These are phyloP conservation scores for Epichloe gansuensis DNA, from an alignment of 2,329 filamentous ascomycete species.

Conservation along the genomic window DNA sequence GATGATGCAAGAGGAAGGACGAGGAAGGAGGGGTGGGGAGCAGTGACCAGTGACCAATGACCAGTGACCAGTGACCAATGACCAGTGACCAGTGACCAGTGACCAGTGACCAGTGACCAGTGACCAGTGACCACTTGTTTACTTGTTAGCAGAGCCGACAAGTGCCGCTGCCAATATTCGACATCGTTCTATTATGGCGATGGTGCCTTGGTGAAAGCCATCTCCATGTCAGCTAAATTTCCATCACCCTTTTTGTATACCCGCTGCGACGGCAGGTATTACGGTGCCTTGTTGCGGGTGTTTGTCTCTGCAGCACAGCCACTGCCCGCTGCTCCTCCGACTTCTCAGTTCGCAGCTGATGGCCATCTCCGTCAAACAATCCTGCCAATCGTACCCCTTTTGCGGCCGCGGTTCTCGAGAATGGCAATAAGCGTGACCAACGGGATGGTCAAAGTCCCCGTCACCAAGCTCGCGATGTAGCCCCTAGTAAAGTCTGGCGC, in stretches of 20 bases:
- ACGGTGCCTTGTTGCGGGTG: neutral
- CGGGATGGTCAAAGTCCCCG: constrained; percentile 22
- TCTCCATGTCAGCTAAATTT: neutral
- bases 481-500: constrained; percentile 25
- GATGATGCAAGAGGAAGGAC: no score
- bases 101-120: no score
- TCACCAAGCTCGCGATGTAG: constrained; percentile 26
- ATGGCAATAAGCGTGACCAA: constrained; percentile 24
- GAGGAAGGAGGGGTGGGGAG: no score
- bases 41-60: no score
- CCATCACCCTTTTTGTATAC: neutral
- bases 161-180: neutral
- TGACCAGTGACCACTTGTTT: no score
- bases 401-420: constrained; percentile 18
- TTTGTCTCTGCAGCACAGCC: neutral
- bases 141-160: neutral
- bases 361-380: constrained; percentile 6
- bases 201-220: neutral
- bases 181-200: neutral
- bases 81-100: no score
- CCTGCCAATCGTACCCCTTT: constrained; percentile 15
- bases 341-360: neutral
- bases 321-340: neutral
- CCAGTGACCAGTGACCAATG: no score
- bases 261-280: neutral